phyloP scores from a whole-genome alignment of 768 basidiomycete species.

The Nidula microcarpa region DNA sequence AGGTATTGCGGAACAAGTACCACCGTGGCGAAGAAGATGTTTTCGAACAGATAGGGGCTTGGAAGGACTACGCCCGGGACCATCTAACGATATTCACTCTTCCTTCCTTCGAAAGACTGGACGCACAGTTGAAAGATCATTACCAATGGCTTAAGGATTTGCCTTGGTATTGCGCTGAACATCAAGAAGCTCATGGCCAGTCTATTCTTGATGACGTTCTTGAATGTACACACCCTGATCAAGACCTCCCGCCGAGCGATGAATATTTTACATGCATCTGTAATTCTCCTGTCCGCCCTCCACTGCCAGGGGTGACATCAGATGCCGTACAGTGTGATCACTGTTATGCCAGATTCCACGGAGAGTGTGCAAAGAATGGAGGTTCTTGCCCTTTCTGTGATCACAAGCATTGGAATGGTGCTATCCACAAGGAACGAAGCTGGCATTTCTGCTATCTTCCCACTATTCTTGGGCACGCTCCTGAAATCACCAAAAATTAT shows the following conservation, averaged over 20 bases:
- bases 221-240: slow-evolving; percentile 70
- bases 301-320: slow-evolving; percentile 68
- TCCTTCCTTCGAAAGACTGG: slow-evolving; percentile 70
- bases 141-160: slow-evolving; percentile 69
- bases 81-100: slow-evolving; percentile 73
- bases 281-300: slow-evolving; percentile 69
- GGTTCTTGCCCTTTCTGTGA: slow-evolving; percentile 92
- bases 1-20: slow-evolving; percentile 65
- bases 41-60: slow-evolving; percentile 69
- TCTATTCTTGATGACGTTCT: slow-evolving; percentile 71
- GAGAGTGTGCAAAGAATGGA: slow-evolving; percentile 81
- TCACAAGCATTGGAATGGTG: slow-evolving; percentile 88
- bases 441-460: slow-evolving; percentile 85
- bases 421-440: slow-evolving; percentile 75
- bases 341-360: slow-evolving; percentile 84
- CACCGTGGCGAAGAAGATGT: slow-evolving; percentile 56
- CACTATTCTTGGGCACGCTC: slow-evolving; percentile 65
- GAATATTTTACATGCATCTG: slow-evolving; percentile 89
- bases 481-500: slow-evolving; percentile 75
- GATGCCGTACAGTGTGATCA: slow-evolving; percentile 91
- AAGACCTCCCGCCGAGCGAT: slow-evolving; percentile 74
- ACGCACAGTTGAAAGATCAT: slow-evolving; percentile 64
- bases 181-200: slow-evolving; percentile 60
- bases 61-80: slow-evolving; percentile 68
- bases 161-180: slow-evolving; percentile 77